Evolutionary conservation across 768 basidiomycete genomes (phyloP).

Genomic region (Solioccasus polychromus): DNA sequence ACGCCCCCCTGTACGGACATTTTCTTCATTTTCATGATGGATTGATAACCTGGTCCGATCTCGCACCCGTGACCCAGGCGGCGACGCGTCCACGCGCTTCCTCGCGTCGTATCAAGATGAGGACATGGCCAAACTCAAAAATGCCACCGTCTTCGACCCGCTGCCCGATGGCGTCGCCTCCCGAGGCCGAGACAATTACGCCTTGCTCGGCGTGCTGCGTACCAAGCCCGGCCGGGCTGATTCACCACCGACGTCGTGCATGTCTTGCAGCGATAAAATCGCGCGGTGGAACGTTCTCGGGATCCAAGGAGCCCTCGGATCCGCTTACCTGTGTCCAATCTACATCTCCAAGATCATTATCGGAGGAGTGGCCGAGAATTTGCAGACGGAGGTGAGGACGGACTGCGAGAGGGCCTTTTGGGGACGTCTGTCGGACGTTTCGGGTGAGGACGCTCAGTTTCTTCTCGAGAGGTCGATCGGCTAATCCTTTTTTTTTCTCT

Average conservation of each 20-base stretch:
- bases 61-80: constrained; percentile 52
- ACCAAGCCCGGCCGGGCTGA: constrained; percentile 96
- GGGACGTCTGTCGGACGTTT: constrained; percentile 44
- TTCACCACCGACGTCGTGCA: constrained; percentile 74
- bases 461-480: too few species aligned
- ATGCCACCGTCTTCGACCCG: constrained; percentile 36
- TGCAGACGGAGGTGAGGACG: constrained; percentile 39
- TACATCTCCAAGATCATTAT: constrained; percentile 68
- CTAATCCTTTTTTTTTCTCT: too few species aligned
- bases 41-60: too few species aligned
- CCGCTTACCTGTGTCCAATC: constrained; percentile 52
- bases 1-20: constrained; percentile 56
- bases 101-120: constrained; percentile 74
- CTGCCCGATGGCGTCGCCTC: constrained; percentile 42
- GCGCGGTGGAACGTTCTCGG: constrained; percentile 84
- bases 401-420: constrained; percentile 75
- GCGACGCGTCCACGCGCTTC: constrained; percentile 83
- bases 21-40: too few species aligned
- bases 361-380: constrained; percentile 56
- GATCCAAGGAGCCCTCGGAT: constrained; percentile 78
- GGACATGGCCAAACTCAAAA: constrained; percentile 68
- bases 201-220: constrained; percentile 70
- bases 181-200: constrained; percentile 80
- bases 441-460: constrained; percentile 32
- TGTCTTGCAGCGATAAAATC: constrained; percentile 96